Conservation (phyloP, 2,329 filamentous ascomycete species). For the Thermothelomyces thermophilus region DNA sequence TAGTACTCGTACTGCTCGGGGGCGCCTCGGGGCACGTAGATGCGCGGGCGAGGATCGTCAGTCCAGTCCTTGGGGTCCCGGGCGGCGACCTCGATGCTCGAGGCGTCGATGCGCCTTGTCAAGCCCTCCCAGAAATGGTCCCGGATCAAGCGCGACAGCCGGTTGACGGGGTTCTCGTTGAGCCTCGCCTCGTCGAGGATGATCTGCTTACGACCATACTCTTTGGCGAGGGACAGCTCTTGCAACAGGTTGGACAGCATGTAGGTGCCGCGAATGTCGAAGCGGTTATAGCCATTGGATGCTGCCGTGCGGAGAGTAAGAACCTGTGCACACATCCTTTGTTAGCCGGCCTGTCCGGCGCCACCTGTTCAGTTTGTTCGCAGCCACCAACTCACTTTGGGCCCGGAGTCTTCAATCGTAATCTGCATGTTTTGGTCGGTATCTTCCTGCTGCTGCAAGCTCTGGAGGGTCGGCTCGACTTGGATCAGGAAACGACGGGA, state of each 20-base stretch:
- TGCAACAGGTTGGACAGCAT: slow-evolving; percentile 95
- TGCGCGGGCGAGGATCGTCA: slow-evolving; percentile 75
- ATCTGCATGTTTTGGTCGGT: slow-evolving; percentile 95
- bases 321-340: slow-evolving; percentile 42
- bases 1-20: slow-evolving; percentile 91
- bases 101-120: slow-evolving; percentile 83
- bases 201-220: slow-evolving; percentile 82
- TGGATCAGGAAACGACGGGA: slow-evolving; percentile 75
- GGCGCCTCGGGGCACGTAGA: slow-evolving; percentile 80
- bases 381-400: slow-evolving; percentile 55
- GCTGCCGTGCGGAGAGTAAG: slow-evolving; percentile 77
- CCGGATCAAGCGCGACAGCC: slow-evolving; percentile 77
- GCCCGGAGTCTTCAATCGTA: slow-evolving; percentile 90
- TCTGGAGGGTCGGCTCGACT: slow-evolving; percentile 75
- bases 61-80: slow-evolving; percentile 96
- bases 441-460: slow-evolving; percentile 77
- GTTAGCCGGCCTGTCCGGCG: neutral
- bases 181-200: slow-evolving; percentile 84
- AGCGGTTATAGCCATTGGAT: slow-evolving; percentile 78
- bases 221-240: slow-evolving; percentile 86
- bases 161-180: slow-evolving; percentile 90
- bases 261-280: slow-evolving; percentile 91
- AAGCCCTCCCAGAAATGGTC: slow-evolving; percentile 90
- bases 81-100: slow-evolving; percentile 78
- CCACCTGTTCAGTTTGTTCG: neutral